Evolutionary conservation across 192 early-diverging fungal genomes (phyloP).

Genomic region (Dimargaris cristalligena): DNA sequence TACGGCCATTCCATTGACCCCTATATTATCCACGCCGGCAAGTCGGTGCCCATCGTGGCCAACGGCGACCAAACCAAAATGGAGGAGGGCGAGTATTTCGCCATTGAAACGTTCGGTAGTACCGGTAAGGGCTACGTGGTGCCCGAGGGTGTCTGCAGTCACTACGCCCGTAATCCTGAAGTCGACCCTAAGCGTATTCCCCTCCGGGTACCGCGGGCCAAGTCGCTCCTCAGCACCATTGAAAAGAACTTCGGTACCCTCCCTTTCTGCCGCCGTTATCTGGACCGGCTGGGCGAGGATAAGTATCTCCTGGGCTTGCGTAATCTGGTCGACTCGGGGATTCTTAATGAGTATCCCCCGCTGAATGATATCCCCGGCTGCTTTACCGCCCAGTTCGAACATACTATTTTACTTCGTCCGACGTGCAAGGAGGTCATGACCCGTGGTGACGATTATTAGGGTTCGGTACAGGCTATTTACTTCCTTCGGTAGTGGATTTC

Average conservation of each 20-base stretch:
- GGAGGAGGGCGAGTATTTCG: conserved; percentile 90
- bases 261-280: conserved; percentile 86
- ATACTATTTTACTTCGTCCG: conserved; percentile 80
- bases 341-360: conserved; percentile 78
- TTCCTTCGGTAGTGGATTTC: too few species aligned
- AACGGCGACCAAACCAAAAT: conserved; percentile 79
- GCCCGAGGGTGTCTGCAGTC: conserved; percentile 81
- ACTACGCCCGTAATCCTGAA: conserved; percentile 61
- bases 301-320: conserved; percentile 79
- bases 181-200: conserved; percentile 35
- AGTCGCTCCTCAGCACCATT: conserved; percentile 60
- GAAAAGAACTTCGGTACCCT: conserved; percentile 84
- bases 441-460: conserved; percentile 59
- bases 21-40: conserved; percentile 87
- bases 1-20: conserved; percentile 87
- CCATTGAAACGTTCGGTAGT: conserved; percentile 95
- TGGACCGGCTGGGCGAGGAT: conserved; percentile 84
- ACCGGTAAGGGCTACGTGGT: conserved; percentile 81
- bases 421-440: conserved; percentile 73
- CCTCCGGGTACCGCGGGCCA: conserved; percentile 39
- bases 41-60: conserved; percentile 88
- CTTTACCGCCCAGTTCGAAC: conserved; percentile 95
- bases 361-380: conserved; percentile 66
- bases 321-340: conserved; percentile 63
- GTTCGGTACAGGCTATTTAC: too few species aligned